Percentiles rank a stretch among this genome's conserved stretches.
Conservation (phyloP, 345 rosid species). For the Bruguiera gymnorhiza region DNA sequence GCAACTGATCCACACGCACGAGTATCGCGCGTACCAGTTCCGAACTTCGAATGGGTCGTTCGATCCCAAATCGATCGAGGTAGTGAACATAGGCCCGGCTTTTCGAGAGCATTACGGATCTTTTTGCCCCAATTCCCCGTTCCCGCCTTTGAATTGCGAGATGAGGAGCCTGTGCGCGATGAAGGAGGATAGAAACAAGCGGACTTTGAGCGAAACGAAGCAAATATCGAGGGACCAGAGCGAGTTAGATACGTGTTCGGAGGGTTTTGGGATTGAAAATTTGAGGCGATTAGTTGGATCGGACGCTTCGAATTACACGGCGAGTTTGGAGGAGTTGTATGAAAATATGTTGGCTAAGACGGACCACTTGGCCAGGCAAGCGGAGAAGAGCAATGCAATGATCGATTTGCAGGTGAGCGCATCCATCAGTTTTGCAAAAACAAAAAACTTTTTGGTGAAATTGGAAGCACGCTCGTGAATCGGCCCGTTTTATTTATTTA, state of each 20-base stretch:
- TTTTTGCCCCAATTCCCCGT: conserved; percentile 57
- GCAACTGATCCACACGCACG: conserved; percentile 76
- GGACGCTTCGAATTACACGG: conserved; percentile 51
- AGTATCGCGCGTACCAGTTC: conserved; percentile 72
- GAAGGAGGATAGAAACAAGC: conserved; percentile 52
- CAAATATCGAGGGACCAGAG: conserved; percentile 43
- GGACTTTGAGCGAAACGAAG: conserved; percentile 35
- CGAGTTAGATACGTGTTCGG: conserved; percentile 48
- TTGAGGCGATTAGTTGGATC: conserved; percentile 63
- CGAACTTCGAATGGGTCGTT: conserved; percentile 33
- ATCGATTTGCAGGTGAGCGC: conserved; percentile 62
- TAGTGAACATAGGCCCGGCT: conserved; percentile 83
- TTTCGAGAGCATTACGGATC: conserved; percentile 72
- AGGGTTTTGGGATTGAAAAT: conserved; percentile 47
- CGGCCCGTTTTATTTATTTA: no score
- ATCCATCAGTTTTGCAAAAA: conserved; percentile 41
- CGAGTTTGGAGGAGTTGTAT: conserved; percentile 64
- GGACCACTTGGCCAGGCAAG: conserved; percentile 61
- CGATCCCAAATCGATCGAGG: conserved; percentile 53
- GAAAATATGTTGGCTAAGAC: conserved; percentile 67
- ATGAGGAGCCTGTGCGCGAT: conserved; percentile 59
- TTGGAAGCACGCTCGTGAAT: no score
- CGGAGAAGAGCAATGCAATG: conserved; percentile 60
- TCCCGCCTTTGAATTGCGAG: conserved; percentile 57
- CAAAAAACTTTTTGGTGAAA: no score